A percentile compares a stretch with the other conserved stretches of the same genome.
Evolutionary conservation across 345 rosid genomes (phyloP).

Genomic region (Citrus trifoliata): DNA sequence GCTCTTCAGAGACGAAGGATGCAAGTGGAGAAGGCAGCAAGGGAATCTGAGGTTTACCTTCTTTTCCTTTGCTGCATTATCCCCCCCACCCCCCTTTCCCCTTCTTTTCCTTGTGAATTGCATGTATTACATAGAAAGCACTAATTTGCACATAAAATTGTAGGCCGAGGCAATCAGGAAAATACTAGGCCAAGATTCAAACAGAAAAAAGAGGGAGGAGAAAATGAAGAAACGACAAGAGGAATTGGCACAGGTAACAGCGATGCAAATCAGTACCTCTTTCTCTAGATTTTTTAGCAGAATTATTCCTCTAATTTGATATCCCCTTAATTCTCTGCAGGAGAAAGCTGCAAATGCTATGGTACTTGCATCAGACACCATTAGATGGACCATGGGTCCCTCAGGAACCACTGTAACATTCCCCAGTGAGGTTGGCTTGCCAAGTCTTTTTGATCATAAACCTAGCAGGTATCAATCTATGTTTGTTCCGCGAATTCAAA

Average conservation of each 20-base stretch:
- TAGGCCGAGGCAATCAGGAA: slow-evolving; percentile 64
- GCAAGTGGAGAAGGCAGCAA: slow-evolving; percentile 62
- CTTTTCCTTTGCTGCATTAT: background rate
- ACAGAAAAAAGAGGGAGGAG: slow-evolving; percentile 53
- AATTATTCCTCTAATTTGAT: background rate
- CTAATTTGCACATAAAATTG: slow-evolving; percentile 8
- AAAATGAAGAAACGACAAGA: slow-evolving; percentile 49
- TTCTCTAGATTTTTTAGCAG: background rate
- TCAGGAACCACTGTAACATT: slow-evolving; percentile 50
- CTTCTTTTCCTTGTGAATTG: background rate
- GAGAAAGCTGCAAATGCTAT: slow-evolving; percentile 49
- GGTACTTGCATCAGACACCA: slow-evolving; percentile 34
- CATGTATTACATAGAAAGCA: background rate
- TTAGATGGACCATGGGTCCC: slow-evolving; percentile 52
- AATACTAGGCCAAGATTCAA: slow-evolving; percentile 61
- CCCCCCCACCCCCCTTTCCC: background rate
- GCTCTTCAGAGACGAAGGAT: slow-evolving; percentile 53
- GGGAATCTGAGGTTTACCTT: slow-evolving; percentile 45
- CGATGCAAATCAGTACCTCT: background rate
- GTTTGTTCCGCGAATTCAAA: background rate
- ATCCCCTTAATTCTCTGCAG: slow-evolving; percentile 24
- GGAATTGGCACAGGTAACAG: slow-evolving; percentile 51
- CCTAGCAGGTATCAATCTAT: slow-evolving; percentile 20
- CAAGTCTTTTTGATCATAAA: slow-evolving; percentile 42
- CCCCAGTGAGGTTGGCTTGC: slow-evolving; percentile 46